Evolutionary conservation across 441 rosid genomes (phyloP).

Genomic region (Cnidoscolus chayamansa): DNA sequence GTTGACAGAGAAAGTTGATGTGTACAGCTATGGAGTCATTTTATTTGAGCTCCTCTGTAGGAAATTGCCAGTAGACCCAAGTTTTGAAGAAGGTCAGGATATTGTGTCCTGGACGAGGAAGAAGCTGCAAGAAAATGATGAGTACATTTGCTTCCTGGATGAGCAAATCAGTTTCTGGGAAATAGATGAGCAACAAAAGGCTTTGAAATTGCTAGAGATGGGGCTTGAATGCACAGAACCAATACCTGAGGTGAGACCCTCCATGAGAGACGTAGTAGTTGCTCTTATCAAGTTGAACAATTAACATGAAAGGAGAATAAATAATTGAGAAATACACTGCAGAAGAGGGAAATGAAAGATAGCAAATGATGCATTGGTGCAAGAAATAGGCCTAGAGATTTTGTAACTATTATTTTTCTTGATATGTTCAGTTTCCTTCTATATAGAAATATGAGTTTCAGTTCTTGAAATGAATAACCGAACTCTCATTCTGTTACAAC

Average conservation of each 20-base stretch:
- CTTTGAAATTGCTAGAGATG: conserved; percentile 31
- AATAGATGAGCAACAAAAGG: conserved; percentile 31
- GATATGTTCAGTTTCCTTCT: not conserved
- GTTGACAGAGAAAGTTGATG: conserved; percentile 35
- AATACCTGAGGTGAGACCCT: conserved; percentile 32
- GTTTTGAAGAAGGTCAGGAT: conserved; percentile 32
- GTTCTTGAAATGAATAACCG: no score
- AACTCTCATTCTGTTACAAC: no score
- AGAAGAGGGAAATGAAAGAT: not conserved
- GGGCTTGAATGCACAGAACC: conserved; percentile 37
- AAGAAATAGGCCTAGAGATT: not conserved
- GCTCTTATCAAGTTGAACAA: conserved; percentile 32
- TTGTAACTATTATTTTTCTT: not conserved
- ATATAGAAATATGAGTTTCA: no score
- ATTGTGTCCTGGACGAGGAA: conserved; percentile 29
- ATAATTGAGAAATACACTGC: not conserved
- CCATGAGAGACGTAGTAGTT: conserved; percentile 36
- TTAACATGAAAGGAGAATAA: conserved; percentile 5
- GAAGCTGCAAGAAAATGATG: conserved; percentile 29
- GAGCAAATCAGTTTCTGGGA: conserved; percentile 33
- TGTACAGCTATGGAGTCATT: conserved; percentile 35
- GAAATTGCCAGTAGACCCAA: conserved; percentile 35
- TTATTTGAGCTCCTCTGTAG: conserved; percentile 32
- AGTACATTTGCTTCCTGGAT: conserved; percentile 29
- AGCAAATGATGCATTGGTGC: not conserved